Evolutionary conservation across 2,329 filamentous ascomycete genomes (phyloP).

Genomic region (Monilinia fructigena): DNA sequence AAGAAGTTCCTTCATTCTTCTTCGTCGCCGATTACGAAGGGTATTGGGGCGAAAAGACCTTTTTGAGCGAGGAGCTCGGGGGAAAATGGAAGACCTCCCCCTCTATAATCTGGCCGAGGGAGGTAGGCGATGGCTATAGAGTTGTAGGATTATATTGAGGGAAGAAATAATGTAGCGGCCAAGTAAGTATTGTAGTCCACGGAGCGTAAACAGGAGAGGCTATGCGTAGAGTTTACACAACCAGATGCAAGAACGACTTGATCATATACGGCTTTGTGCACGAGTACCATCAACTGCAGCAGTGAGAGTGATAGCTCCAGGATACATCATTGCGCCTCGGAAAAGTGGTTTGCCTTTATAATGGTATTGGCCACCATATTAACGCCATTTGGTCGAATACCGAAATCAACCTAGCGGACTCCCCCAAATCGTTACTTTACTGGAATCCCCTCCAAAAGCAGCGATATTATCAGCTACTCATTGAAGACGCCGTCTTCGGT

Average conservation of each 20-base stretch:
- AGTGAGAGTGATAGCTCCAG: conserved; percentile 60
- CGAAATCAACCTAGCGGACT: conserved; percentile 63
- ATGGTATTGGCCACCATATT: conserved; percentile 65
- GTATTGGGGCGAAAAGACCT: conserved; percentile 58
- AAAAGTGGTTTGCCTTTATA: conserved; percentile 76
- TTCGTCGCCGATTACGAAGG: conserved; percentile 69
- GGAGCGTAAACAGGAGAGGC: conserved; percentile 62
- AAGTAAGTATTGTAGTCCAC: conserved; percentile 60
- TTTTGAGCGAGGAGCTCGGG: conserved; percentile 56
- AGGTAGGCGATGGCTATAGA: conserved; percentile 72
- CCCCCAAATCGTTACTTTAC: conserved; percentile 53
- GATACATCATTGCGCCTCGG: conserved; percentile 75
- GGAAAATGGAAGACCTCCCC: conserved; percentile 58
- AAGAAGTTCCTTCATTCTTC: conserved; percentile 81
- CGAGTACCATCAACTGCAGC: conserved; percentile 63
- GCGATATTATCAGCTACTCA: conserved; percentile 74
- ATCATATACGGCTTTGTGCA: conserved; percentile 62
- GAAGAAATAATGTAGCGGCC: conserved; percentile 66
- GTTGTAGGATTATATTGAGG: conserved; percentile 63
- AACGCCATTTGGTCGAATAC: conserved; percentile 74
- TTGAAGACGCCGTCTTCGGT: conserved; percentile 56
- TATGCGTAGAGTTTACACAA: conserved; percentile 57
- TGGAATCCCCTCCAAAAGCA: conserved; percentile 57
- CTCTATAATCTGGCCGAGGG: conserved; percentile 63
- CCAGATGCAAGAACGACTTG: conserved; percentile 58